These are phyloP conservation scores for Gremmenia infestans DNA, from an alignment of 2,329 filamentous ascomycete species.

Conservation along the genomic window DNA sequence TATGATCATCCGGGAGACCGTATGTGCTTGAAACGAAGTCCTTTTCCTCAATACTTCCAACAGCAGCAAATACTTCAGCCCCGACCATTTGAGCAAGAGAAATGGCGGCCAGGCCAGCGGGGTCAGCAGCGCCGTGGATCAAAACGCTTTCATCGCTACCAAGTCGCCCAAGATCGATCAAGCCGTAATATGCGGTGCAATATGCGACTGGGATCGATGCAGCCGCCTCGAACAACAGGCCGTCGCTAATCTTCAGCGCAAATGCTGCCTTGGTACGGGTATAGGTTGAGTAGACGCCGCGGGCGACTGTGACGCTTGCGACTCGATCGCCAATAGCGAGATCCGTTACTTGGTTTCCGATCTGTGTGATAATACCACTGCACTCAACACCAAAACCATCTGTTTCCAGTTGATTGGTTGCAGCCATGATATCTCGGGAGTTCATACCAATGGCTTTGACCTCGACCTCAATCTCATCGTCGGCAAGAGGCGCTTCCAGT, in stretches of 20 bases:
- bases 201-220: conserved; percentile 25
- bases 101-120: conserved; percentile 34
- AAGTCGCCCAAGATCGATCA: conserved; percentile 25
- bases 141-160: conserved; percentile 29
- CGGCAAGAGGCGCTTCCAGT: conserved; percentile 5
- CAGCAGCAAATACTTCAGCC: conserved; percentile 28
- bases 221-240: conserved; percentile 21
- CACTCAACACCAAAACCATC: conserved; percentile 33
- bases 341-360: conserved; percentile 27
- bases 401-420: conserved; percentile 31
- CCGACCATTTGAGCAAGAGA: conserved; percentile 24
- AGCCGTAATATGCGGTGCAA: conserved; percentile 25
- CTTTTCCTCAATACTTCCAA: conserved; percentile 17
- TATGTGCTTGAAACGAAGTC: conserved; percentile 21
- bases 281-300: conserved; percentile 23
- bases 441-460: conserved; percentile 31
- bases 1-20: conserved; percentile 16
- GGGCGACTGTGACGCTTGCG: conserved; percentile 18
- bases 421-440: conserved; percentile 28
- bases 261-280: conserved; percentile 19
- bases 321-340: conserved; percentile 32
- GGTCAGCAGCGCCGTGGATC: conserved; percentile 33
- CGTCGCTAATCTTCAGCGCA: conserved; percentile 17
- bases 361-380: conserved; percentile 31
- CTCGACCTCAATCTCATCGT: conserved; percentile 25